phyloP scores from a whole-genome alignment of 1,139 yeast genomes.

The Petasospora rhodanensis region DNA sequence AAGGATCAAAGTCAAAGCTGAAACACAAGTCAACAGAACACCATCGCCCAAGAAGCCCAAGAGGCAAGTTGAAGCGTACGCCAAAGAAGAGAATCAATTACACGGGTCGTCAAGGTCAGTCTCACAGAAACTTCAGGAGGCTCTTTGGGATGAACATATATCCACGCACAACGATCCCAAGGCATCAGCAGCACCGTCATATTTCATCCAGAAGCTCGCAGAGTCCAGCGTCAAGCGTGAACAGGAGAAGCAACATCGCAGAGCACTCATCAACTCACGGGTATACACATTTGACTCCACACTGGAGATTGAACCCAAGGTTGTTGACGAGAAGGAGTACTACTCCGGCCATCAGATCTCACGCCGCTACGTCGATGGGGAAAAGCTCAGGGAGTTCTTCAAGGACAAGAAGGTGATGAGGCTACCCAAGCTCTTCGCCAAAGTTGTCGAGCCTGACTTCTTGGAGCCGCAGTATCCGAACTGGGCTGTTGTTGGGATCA shows the following conservation, averaged over 20 bases:
- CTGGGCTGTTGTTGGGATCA: constrained; percentile 70
- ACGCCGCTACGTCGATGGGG: constrained; percentile 43
- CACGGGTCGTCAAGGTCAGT: no score
- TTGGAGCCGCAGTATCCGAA: constrained; percentile 66
- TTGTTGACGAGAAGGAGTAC: constrained; percentile 31
- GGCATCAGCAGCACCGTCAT: no score
- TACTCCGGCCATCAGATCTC: constrained; percentile 34
- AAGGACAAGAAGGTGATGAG: constrained; percentile 48
- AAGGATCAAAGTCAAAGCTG: neutral
- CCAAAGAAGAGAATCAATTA: no score
- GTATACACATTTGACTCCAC: constrained; percentile 32
- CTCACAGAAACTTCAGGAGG: constrained; percentile 1
- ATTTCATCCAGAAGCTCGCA: constrained; percentile 30
- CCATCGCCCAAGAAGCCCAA: constrained; percentile 16
- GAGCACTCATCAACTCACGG: constrained; percentile 28
- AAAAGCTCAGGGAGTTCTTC: constrained; percentile 33
- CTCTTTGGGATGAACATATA: neutral
- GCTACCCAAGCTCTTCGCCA: constrained; percentile 55
- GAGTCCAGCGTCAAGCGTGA: constrained; percentile 23
- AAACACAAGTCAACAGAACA: constrained; percentile 11
- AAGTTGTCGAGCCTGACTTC: constrained; percentile 64
- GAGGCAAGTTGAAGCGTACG: neutral
- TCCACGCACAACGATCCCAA: constrained; percentile 18
- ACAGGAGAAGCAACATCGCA: constrained; percentile 16
- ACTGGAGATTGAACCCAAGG: constrained; percentile 22